Evolutionary conservation across 2,329 filamentous ascomycete genomes (phyloP).

Genomic region (Sporothrix brunneoviolacea): DNA sequence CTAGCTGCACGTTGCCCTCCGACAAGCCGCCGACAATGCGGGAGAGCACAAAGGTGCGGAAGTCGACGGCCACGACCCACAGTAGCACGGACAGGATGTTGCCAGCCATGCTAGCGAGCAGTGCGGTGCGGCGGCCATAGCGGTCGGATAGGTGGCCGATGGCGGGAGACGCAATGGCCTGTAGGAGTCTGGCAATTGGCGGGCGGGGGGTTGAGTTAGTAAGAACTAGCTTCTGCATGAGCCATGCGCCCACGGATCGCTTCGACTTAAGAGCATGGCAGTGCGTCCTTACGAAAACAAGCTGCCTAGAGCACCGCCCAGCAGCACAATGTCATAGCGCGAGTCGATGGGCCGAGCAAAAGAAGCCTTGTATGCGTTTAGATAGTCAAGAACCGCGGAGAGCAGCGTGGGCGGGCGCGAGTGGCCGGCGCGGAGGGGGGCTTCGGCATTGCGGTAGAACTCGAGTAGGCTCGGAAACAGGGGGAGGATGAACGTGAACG

Average conservation of each 20-base stretch:
- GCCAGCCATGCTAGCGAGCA: constrained; percentile 85
- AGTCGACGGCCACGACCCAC: constrained; percentile 90
- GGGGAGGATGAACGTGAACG: constrained; percentile 96
- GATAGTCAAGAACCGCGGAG: constrained; percentile 68
- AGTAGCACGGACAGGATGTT: constrained; percentile 91
- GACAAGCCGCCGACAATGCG: constrained; percentile 87
- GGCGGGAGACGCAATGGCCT: constrained; percentile 84
- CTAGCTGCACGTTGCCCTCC: constrained; percentile 94
- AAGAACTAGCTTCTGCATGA: background rate
- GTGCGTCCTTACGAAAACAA: constrained; percentile 61
- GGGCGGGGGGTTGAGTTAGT: background rate
- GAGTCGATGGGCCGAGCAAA: constrained; percentile 92
- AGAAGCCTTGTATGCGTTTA: constrained; percentile 91
- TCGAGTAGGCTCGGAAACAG: constrained; percentile 92
- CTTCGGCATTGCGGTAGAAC: constrained; percentile 87
- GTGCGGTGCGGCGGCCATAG: constrained; percentile 77
- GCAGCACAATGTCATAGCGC: constrained; percentile 91
- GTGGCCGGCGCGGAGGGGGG: constrained; percentile 35
- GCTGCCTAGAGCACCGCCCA: constrained; percentile 88
- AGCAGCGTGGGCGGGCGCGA: constrained; percentile 58
- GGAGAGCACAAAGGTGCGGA: constrained; percentile 91
- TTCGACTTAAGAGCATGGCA: too few relatives aligned
- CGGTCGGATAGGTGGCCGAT: constrained; percentile 85
- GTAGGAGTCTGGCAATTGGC: constrained; percentile 62
- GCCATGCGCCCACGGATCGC: background rate